Evolutionary conservation across 2,329 filamentous ascomycete species (phyloP), one percentile per base, ranked within the genome.

Genomic region (Sarocladium kiliense): DNA sequence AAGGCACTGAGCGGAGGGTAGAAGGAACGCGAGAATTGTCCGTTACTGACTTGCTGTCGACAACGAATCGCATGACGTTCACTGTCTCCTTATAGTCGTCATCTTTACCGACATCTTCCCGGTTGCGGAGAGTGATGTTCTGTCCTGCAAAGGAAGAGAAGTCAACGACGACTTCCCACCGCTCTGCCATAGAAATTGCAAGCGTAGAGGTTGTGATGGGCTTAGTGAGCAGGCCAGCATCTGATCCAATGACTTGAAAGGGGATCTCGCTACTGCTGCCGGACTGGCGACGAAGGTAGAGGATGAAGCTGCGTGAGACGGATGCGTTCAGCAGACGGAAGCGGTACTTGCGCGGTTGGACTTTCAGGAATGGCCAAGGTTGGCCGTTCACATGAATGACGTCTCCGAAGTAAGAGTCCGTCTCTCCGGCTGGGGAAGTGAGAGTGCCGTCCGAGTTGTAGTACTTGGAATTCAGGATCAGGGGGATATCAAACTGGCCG

Each of bases 301-400:
- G 65, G 16, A 71, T 66, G 56, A 78, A 82, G 16, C 73, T 71
- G 47, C 76, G 65, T 25, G 71, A 75, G 53, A 79, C 61, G n/a
- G 75, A 71, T 11, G 75, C 73, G 63, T 83, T 75, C 25, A 81
- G 71, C 55, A 83, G 62, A 2, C 81, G 70, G 60, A 85, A 75
- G 19, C 80, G 77, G 65, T 85, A 84, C 64, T 83, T 84, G 62
- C 81, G 75, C 6, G 79, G 80, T 65, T 85, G 77, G 3, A 84
- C 80, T n/a, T 75, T 71, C 10, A 82, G 60, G 58, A 73, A 83
- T 2, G 81, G 81, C 81, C 81, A 85, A 2, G 81, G 81, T 58
- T 80, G 75, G 2, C 77, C 77, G 60, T 84, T 84, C 55, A 83
- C 80, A 44, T 82, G 74, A 53, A 83, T 80, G 2, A 80, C 67